Evolutionary conservation across 495 filamentous ascomycete genomes (phyloP).

Genomic region (Penicillium alfredii): DNA sequence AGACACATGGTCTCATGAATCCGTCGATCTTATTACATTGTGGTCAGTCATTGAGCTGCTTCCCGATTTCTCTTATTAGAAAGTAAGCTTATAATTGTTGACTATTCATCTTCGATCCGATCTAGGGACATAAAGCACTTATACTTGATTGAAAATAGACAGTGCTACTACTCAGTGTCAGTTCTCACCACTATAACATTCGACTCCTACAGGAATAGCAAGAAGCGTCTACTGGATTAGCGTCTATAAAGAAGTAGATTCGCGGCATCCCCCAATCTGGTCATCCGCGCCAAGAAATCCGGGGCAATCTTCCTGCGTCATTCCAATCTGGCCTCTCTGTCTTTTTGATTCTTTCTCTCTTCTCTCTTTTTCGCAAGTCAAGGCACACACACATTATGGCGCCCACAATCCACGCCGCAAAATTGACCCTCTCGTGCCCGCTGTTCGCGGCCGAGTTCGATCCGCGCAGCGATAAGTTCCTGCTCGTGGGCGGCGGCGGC

Average conservation of each 20-base stretch:
- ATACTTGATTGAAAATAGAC: no score
- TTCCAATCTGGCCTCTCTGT: constrained; percentile 21
- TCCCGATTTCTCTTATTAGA: no score
- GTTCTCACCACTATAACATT: no score
- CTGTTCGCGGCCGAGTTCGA: constrained; percentile 87
- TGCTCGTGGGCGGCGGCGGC: constrained; percentile 88
- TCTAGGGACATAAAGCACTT: no score
- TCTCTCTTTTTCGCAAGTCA: constrained; percentile 6
- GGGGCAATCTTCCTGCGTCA: constrained; percentile 20
- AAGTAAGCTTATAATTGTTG: no score
- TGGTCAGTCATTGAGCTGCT: no score
- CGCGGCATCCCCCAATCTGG: constrained; percentile 14
- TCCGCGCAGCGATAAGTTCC: constrained; percentile 62
- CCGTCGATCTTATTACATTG: no score
- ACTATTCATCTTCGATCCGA: no score
- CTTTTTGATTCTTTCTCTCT: constrained; percentile 5
- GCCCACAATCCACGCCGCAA: constrained; percentile 53
- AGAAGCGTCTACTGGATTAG: no score
- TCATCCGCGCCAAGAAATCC: constrained; percentile 31
- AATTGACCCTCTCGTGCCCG: constrained; percentile 75
- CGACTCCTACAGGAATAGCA: no score
- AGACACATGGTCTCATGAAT: no score
- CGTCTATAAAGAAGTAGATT: constrained; percentile 1
- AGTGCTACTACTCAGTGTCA: no score
- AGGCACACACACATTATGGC: constrained; percentile 32